Evolutionary conservation across 2,329 filamentous ascomycete genomes (phyloP), one percentile per base, ranked within the genome.

Genomic region (Decorospora gaudefroyi): DNA sequence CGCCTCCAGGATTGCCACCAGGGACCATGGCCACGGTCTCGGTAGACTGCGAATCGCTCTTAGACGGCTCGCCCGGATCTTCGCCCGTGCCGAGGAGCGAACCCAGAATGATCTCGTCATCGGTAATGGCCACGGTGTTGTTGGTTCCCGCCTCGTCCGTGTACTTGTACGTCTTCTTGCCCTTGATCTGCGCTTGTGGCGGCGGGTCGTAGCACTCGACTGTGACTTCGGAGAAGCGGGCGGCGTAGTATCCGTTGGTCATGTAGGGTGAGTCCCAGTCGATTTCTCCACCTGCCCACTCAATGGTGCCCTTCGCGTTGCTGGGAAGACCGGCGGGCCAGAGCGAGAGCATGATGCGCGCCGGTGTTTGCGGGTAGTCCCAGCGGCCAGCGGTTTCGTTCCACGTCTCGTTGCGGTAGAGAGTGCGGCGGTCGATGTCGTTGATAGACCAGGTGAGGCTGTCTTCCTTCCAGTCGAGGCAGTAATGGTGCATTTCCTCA

Each of bases 381-480:
- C 85, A 99, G 71, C 85, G 84, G 72, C 91, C 86, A 45, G 83
- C 74, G 5, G 89, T 95, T 9, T 77, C 74, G 74, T 99, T 96
- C 84, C 86, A 97, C 9, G 93, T 97, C 25, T 90, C 82, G 11
- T 80, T 77, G 67, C 86, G 85, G 68, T 90, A 78, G 69, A 90
- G 78, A 16, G 82, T 86, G 49, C 93, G 89, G 53, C 86, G 82
- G 18, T 85, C 78, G 41, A 86, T 76, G 65, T 90, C 92, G 67
- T 99, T 90, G 34, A 99, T 80, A 46, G 82, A 80, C 93, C 93
- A 99, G 45, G 83, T 86, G 55, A 97, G 85, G 53, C 80, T 73
- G 54, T 97, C 92, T 9, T 90, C 88, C 2, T 85, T 87, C 93
- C 93, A 99, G 69, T 90, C 84, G 64, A 99, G 87, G 68, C 92